Evolutionary conservation across 192 early-diverging fungal species (phyloP).

Genomic region (Gryganskiella cystojenkinii): DNA sequence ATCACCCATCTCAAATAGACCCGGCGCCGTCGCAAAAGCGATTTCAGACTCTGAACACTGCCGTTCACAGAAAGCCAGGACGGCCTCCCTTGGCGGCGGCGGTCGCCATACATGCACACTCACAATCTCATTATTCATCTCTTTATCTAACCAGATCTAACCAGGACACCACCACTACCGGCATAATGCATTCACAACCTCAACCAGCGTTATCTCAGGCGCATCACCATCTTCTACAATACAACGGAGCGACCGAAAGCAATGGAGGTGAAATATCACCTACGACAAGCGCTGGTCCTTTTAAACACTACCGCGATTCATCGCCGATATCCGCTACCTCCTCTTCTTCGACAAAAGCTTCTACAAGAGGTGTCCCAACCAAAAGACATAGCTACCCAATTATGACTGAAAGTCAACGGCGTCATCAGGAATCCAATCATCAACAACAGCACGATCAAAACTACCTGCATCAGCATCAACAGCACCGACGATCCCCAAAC

Average conservation of each 20-base stretch:
- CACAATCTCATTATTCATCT: slow-evolving; percentile 19
- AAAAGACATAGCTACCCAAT: slow-evolving; percentile 10
- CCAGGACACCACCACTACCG: background rate
- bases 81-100: slow-evolving; percentile 16
- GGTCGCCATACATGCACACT: slow-evolving; percentile 18
- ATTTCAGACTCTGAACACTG: background rate
- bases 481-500: too few relatives aligned
- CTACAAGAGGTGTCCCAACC: background rate
- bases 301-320: background rate
- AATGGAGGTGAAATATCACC: too few relatives aligned
- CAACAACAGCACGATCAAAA: background rate
- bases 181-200: too few relatives aligned
- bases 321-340: background rate
- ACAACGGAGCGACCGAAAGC: too few relatives aligned
- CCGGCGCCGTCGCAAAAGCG: background rate
- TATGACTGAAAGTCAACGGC: background rate
- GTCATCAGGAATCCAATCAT: background rate
- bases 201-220: too few relatives aligned
- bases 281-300: too few relatives aligned
- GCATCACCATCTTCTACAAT: too few relatives aligned
- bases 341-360: background rate
- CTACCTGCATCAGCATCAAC: background rate
- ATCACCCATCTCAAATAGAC: background rate
- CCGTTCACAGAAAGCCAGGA: slow-evolving; percentile 24
- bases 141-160: background rate